Evolutionary conservation across 345 rosid species (phyloP).

Genomic region (Laguncularia racemosa): DNA sequence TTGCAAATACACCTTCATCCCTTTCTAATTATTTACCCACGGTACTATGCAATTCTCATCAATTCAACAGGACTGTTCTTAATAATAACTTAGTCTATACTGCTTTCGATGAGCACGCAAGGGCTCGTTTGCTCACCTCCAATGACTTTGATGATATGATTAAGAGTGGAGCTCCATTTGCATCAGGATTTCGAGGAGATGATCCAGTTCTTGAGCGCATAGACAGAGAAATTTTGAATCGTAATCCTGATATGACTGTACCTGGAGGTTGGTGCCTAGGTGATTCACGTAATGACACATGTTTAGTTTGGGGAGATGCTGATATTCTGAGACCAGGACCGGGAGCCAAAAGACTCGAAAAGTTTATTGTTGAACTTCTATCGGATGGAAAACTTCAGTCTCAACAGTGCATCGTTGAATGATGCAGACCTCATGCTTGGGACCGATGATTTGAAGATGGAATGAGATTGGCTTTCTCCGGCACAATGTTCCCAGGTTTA

Average conservation of each 20-base stretch:
- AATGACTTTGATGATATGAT: constrained; percentile 59
- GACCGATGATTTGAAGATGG: too few species aligned
- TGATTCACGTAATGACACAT: constrained; percentile 37
- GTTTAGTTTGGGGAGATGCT: constrained; percentile 86
- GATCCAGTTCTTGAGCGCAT: constrained; percentile 64
- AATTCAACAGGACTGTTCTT: constrained; percentile 51
- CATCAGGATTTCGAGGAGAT: constrained; percentile 37
- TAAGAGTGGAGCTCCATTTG: constrained; percentile 83
- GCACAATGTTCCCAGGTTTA: too few species aligned
- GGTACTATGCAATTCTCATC: constrained; percentile 60
- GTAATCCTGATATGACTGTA: constrained; percentile 43
- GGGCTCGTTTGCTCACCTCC: constrained; percentile 36
- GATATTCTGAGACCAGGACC: constrained; percentile 75
- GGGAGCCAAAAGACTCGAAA: constrained; percentile 73
- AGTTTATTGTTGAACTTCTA: constrained; percentile 41
- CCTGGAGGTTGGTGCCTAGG: constrained; percentile 98
- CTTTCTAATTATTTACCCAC: constrained; percentile 76
- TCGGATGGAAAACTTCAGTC: constrained; percentile 43
- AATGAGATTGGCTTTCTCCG: too few species aligned
- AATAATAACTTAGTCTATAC: constrained; percentile 62
- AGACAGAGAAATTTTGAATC: constrained; percentile 61
- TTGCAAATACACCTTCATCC: constrained; percentile 71
- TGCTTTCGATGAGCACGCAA: constrained; percentile 32
- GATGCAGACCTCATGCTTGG: too few species aligned
- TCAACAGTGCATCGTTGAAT: constrained; percentile 47